Conservation (phyloP, 768 basidiomycete genomes). For the Phlegmacium glaucopus region DNA sequence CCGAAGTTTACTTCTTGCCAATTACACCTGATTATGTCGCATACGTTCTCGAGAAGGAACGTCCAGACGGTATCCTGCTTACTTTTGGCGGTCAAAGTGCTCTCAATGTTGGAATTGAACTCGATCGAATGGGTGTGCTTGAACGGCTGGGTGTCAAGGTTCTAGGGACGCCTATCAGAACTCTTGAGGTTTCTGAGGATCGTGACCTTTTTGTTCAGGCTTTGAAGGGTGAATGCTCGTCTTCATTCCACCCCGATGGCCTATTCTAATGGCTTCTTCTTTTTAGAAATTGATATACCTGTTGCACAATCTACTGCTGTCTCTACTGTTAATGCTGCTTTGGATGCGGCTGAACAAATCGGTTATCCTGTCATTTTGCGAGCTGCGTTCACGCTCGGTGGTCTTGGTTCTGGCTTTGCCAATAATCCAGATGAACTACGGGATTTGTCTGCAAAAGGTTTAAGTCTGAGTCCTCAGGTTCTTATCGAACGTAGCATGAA, state of each 20-base stretch:
- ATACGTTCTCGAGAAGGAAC: slow-evolving; percentile 97
- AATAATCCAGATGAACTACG: slow-evolving; percentile 92
- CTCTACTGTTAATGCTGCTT: slow-evolving; percentile 90
- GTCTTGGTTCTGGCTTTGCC: slow-evolving; percentile 97
- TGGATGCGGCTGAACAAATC: slow-evolving; percentile 86
- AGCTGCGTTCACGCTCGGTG: slow-evolving; percentile 95
- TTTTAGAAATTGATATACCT: slow-evolving; percentile 93
- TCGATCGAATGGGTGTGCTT: slow-evolving; percentile 95
- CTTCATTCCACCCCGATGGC: not conserved
- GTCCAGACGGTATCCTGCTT: slow-evolving; percentile 94
- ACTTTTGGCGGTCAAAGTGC: slow-evolving; percentile 99
- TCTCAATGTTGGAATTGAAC: slow-evolving; percentile 93
- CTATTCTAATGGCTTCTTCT: slow-evolving; percentile 8
- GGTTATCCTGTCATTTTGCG: slow-evolving; percentile 98
- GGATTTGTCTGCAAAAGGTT: slow-evolving; percentile 88
- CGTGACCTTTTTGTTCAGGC: slow-evolving; percentile 95
- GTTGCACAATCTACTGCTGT: slow-evolving; percentile 96
- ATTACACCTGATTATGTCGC: slow-evolving; percentile 97
- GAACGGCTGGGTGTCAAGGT: slow-evolving; percentile 92
- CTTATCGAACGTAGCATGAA: slow-evolving; percentile 98
- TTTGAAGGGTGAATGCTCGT: slow-evolving; percentile 71
- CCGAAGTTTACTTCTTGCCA: slow-evolving; percentile 96
- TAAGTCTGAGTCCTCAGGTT: slow-evolving; percentile 91
- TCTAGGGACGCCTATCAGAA: slow-evolving; percentile 91
- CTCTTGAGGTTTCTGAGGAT: slow-evolving; percentile 95